Conservation (phyloP, 768 basidiomycete species). For the Ramaria sp. region DNA sequence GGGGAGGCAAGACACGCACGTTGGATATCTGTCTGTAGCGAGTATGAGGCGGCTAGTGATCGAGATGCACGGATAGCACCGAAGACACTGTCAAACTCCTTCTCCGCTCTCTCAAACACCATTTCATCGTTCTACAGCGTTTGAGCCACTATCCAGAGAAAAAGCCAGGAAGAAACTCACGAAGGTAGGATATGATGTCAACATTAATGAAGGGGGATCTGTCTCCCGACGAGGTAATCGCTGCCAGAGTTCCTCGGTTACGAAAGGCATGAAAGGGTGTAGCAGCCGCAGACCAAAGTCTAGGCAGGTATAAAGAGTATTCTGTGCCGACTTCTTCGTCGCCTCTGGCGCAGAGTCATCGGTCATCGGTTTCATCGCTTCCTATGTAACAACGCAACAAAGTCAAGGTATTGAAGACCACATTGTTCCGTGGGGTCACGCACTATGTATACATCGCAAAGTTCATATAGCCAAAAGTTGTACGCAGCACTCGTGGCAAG, state of each 20-base stretch:
- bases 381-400: slow-evolving; percentile 48
- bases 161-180: slow-evolving; percentile 35
- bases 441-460: slow-evolving; percentile 99
- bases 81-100: slow-evolving; percentile 80
- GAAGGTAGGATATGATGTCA: slow-evolving; percentile 68
- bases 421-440: too few relatives aligned
- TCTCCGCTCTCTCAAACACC: slow-evolving; percentile 62
- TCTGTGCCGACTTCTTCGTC: slow-evolving; percentile 75
- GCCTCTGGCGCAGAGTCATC: slow-evolving; percentile 57
- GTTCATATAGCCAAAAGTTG: slow-evolving; percentile 96
- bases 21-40: slow-evolving; percentile 76
- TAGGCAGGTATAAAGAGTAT: slow-evolving; percentile 91
- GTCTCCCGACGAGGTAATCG: slow-evolving; percentile 78
- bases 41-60: slow-evolving; percentile 82
- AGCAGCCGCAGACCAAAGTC: slow-evolving; percentile 83
- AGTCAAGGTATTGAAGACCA: too few relatives aligned
- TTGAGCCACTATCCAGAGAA: neutral
- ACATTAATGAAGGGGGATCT: slow-evolving; percentile 81
- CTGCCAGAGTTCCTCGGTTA: slow-evolving; percentile 99
- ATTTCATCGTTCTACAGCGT: slow-evolving; percentile 44
- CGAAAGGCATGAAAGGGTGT: slow-evolving; percentile 99
- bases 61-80: slow-evolving; percentile 67
- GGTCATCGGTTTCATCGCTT: slow-evolving; percentile 98
- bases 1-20: too few relatives aligned
- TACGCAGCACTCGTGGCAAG: slow-evolving; percentile 73